Conservation (phyloP, 345 rosid species). For the Euphorbia pulcherrima region DNA sequence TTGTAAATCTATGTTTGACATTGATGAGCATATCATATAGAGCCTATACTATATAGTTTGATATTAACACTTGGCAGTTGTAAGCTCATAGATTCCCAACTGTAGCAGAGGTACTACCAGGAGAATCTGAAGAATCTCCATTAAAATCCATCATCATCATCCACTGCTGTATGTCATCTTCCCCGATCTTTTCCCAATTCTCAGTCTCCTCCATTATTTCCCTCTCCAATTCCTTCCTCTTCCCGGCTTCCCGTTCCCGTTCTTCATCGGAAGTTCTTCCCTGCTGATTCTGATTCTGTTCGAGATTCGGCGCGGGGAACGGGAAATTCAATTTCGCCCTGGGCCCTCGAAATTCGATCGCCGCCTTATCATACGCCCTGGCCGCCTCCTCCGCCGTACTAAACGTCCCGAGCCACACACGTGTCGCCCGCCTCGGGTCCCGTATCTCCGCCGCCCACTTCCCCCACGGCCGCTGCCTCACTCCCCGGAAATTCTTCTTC, state of each 20-base stretch:
- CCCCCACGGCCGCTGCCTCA: constrained; percentile 98
- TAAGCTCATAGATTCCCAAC: neutral
- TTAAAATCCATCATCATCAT: constrained; percentile 55
- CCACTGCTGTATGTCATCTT: constrained; percentile 45
- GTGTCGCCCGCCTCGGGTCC: constrained; percentile 64
- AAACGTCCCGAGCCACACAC: constrained; percentile 97
- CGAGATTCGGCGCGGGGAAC: constrained; percentile 27
- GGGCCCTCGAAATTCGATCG: constrained; percentile 44
- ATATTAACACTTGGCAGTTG: too few species aligned
- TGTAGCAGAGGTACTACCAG: constrained; percentile 26
- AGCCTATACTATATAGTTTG: too few species aligned
- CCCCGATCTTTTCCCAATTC: constrained; percentile 29
- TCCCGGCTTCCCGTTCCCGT: neutral
- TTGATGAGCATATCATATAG: too few species aligned
- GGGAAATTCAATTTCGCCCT: constrained; percentile 58
- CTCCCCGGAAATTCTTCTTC: constrained; percentile 86
- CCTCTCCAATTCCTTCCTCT: neutral
- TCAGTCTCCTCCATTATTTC: neutral
- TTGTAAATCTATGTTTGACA: too few species aligned
- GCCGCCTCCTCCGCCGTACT: constrained; percentile 90
- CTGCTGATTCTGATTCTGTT: neutral
- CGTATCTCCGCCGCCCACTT: constrained; percentile 98
- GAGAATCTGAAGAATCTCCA: constrained; percentile 63
- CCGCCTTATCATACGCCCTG: constrained; percentile 82
- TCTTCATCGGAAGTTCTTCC: neutral